Evolutionary conservation across 306 rosid genomes (phyloP), one percentile per base, ranked within the genome.

Genomic region (Cicer cuneatum): DNA sequence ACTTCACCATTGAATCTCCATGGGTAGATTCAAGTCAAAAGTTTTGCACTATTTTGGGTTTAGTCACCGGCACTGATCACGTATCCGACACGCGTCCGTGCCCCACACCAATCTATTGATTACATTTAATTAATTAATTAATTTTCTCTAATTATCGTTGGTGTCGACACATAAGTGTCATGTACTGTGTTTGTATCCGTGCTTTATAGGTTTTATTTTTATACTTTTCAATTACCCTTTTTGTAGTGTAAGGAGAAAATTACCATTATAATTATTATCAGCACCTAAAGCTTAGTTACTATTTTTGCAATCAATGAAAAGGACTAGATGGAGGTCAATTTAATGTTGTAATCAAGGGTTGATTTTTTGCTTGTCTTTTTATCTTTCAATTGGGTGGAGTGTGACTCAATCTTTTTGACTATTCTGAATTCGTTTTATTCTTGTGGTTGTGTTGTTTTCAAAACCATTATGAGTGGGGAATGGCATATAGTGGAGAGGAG

Each of bases 401-500:
- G 81, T 83, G 84, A 85, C 83, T 49, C 82, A 53, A 58, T 81
- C 57, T 59, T 58, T 59, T 59, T 78, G 82, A 58, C 78, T 68
- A 83, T 82, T 74, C 78, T 2, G 71, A 62, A 53, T 33, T 72
- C 78, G 78, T 80, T 75, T 66, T 71, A 76, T 82, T 80, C 80
- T 72, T 52, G 49, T 57, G 49, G 78, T 83, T 81, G 53, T 69
- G 86, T 78, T 86, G 86, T 74, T 86, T 79, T 88, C 86, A 72
- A 64, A 81, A 73, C 77, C 18, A 69, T 66, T 59, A 71, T 66
- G 60, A 80, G 70, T 83, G 83, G 79, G 82, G 73, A 79, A 74
- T 84, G 87, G 76, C 51, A 69, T 83, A 79, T 81, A 87, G 88
- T 82, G 83, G 81, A 79, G 72, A 9, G 63, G 59, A 71, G 89